Evolutionary conservation across 306 rosid genomes (phyloP), one percentile per base, ranked within the genome.

Genomic region (Dalbergia oliveri): DNA sequence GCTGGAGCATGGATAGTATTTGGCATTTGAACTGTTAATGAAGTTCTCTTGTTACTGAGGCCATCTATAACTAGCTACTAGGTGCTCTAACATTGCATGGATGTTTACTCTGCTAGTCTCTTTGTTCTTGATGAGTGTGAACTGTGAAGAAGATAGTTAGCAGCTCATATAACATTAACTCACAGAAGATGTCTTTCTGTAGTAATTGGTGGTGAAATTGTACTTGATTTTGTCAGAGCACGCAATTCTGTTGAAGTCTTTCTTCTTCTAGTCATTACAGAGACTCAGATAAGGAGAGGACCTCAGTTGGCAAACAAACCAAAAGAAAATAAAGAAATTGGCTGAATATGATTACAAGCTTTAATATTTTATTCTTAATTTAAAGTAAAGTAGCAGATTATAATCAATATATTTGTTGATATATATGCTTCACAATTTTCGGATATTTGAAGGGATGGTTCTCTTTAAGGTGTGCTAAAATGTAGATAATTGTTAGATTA

Each of bases 391-490:
- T 68, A 74, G 76, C 69, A 66, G 59, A 34, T 39, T 59, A 50
- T 49, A 51, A 47, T 76, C 77, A 65, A 13, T 49, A 61, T 14
- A 73, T 11, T 9, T 45, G 23, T 26, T 72, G 10, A 35, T 12
- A 47, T 19, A 39, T 59, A 26, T 41, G 65, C 51, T 50, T 76
- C 60, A 61, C 75, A 47, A 58, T 14, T 74, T 50, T 51, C 47
- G 39, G 57, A 72, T 44, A 47, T 53, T 23, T 3, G 45, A 57
- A 54, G 53, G 59, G 56, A 53, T 33, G 68, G 47, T 37, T 65
- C 18, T 37, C 67, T 75, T 59, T 68, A 65, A n/a, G 75, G 58
- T 56, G 47, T 72, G 78, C 79, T 63, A 34, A 66, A 74, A 67
- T 47, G 11, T 62, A 58, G 56, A 39, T 76, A 44, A 75, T 72